Evolutionary conservation across 2,329 filamentous ascomycete species (phyloP), one percentile per base, ranked within the genome.

Genomic region (Herpotrichia juniperi): DNA sequence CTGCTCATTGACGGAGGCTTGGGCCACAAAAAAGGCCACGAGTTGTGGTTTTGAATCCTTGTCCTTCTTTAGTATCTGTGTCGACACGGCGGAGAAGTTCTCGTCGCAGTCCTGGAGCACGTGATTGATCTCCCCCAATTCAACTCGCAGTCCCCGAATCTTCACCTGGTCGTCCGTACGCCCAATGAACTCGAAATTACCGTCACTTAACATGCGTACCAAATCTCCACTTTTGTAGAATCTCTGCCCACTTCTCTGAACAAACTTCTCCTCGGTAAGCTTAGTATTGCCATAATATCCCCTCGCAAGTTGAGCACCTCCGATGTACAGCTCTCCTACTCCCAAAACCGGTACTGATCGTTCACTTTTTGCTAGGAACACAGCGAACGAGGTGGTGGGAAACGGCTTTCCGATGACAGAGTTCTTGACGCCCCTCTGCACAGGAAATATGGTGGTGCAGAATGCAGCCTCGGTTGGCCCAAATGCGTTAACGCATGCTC

Each of bases 281-380:
- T 63, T 53, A 8, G 58, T 6, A 17, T 71, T 74, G 32, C 73
- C 66, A 48, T 77, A 63, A 48, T 81, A 81, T 11, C 74, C 77
- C 32, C 75, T 64, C 16, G 78, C 78, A 4, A 81, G 62, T 56
- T 80, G 78, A 9, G 72, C 65, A 10, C 78, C 78, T 34, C 76
- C 75, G 42, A 81, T 76, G 40, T 74, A 78, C 12, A 81, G 63
- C 58, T 81, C 78, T 8, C 78, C 78, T 6, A 70, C 57, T 10
- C 73, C 71, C 46, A 78, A 66, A 1, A 71, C 43, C n/a, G 76
- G 75, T 21, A 78, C 49, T 9, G 67, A 61, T 12, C 59, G 58
- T 22, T 68, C 56, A 7, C 67, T 65, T 17, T 69, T 46, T 17
- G 57, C 42, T 1, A 72, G 59, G 25, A 76, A 65, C 5, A 78